phyloP scores from a whole-genome alignment of 2,329 filamentous ascomycete genomes.

The Diaporthe sp. region DNA sequence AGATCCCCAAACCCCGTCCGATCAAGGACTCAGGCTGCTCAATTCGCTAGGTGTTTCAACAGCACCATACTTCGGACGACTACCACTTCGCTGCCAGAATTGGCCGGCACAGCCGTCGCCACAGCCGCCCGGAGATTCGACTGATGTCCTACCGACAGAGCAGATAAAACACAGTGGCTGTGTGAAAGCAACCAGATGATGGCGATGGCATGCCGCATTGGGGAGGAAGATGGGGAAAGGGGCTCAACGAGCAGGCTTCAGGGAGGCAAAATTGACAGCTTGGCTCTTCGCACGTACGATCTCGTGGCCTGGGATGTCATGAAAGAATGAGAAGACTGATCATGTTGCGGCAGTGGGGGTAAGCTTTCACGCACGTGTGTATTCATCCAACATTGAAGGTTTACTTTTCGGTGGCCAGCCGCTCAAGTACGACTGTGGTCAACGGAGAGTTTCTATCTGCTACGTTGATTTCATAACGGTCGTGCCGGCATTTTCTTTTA shows the following conservation, averaged over 20 bases:
- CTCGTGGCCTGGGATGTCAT: neutral
- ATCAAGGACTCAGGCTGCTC: slow-evolving; percentile 12
- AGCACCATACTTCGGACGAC: slow-evolving; percentile 22
- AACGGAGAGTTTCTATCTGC: neutral
- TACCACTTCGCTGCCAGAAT: neutral
- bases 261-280: slow-evolving; percentile 29
- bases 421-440: neutral
- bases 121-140: slow-evolving; percentile 14
- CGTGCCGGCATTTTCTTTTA: neutral
- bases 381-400: neutral
- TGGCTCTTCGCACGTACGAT: neutral
- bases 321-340: neutral
- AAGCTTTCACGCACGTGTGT: neutral
- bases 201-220: slow-evolving; percentile 18
- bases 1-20: slow-evolving; percentile 31
- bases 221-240: neutral
- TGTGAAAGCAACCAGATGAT: slow-evolving; percentile 23
- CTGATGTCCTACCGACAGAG: slow-evolving; percentile 2
- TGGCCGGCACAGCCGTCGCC: slow-evolving; percentile 27
- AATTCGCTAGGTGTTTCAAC: slow-evolving; percentile 32
- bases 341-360: neutral
- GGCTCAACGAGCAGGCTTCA: slow-evolving; percentile 11
- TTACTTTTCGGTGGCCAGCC: slow-evolving; percentile 3
- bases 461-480: neutral
- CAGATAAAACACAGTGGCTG: slow-evolving; percentile 27